Evolutionary conservation across 805 yeast species (phyloP), one percentile per base, ranked within the genome.

Genomic region (Debaryomyces castellii): DNA sequence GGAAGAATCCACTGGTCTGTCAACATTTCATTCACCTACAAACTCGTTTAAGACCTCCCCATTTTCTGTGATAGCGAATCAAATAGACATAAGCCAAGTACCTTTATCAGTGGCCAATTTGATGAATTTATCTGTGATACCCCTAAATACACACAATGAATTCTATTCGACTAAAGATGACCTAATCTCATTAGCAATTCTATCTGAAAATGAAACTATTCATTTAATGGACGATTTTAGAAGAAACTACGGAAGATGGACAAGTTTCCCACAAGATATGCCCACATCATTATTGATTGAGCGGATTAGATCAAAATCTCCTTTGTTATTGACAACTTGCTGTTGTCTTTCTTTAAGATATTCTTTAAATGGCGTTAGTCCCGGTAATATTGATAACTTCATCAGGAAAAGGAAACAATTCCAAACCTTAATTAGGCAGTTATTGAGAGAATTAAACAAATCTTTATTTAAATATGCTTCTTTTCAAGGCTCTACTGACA

Each of bases 211-310:
- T 2, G 82, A 83, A 51, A 80, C 81, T 0, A 52, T 74, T 5
- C 68, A 69, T 14, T 62, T 86, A 33, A 63, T 87, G 51, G 73
- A 72, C 43, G 77, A 76, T 39, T 87, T 87, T 58, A 67, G 85
- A 36, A 78, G 81, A 40, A 75, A 85, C 54, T 87, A 83, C 57
- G 89, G 90, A 4, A 73, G 89, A 24, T 87, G 95, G 95, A 81
- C 85, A 3, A 80, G 87, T 44, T 80, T 87, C 41, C 89, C 91
- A 0, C 75, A 76, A 24, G 67, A 67, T 11, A 57, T 77, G 28
- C 58, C 81, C 4, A 73, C 83, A 0, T 74, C 67, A 16, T 68
- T 66, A 28, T 65, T 87, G 18, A 66, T 85, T 8, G 74, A 69
- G 4, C 61, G 76, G 27, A 70, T 86, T 35, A 59, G 81, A 33